These are phyloP conservation scores for Cenococcum geophilum DNA, from an alignment of 495 filamentous ascomycete species.

Conservation along the genomic window DNA sequence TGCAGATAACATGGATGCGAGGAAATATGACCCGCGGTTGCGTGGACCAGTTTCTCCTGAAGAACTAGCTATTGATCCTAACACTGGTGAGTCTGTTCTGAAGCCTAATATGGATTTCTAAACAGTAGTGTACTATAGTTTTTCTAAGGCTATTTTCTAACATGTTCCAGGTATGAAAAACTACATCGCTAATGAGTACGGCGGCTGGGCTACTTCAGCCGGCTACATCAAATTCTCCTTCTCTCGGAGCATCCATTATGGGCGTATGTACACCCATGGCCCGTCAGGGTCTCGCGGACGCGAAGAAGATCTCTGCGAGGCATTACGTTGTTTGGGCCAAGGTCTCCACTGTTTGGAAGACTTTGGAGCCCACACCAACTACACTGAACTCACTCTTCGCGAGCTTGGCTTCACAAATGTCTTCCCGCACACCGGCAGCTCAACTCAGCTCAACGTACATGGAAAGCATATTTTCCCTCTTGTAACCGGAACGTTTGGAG, in stretches of 20 bases:
- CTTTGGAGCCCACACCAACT: slow-evolving; percentile 93
- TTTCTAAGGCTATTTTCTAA: background rate
- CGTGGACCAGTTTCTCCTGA: slow-evolving; percentile 64
- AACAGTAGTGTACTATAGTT: background rate
- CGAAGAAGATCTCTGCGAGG: slow-evolving; percentile 85
- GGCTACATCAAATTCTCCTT: slow-evolving; percentile 87
- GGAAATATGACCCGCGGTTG: slow-evolving; percentile 75
- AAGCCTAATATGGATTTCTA: background rate
- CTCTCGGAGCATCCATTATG: slow-evolving; percentile 78
- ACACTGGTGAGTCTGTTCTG: slow-evolving; percentile 47
- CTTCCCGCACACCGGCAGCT: slow-evolving; percentile 77
- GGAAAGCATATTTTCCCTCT: slow-evolving; percentile 77
- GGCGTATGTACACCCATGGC: slow-evolving; percentile 76
- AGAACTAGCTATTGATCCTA: slow-evolving; percentile 75
- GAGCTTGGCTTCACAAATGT: slow-evolving; percentile 78
- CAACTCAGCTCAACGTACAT: slow-evolving; percentile 63
- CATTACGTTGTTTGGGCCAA: slow-evolving; percentile 81
- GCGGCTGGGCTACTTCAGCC: slow-evolving; percentile 79
- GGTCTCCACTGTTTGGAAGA: slow-evolving; percentile 91
- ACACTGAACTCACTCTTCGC: slow-evolving; percentile 77
- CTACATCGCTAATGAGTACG: slow-evolving; percentile 88
- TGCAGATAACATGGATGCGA: slow-evolving; percentile 80
- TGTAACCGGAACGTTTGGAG: slow-evolving; percentile 89
- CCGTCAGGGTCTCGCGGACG: slow-evolving; percentile 54
- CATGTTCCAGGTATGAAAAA: slow-evolving; percentile 75